Conservation (phyloP, 768 basidiomycete species). For the Dentipellis sp. region DNA sequence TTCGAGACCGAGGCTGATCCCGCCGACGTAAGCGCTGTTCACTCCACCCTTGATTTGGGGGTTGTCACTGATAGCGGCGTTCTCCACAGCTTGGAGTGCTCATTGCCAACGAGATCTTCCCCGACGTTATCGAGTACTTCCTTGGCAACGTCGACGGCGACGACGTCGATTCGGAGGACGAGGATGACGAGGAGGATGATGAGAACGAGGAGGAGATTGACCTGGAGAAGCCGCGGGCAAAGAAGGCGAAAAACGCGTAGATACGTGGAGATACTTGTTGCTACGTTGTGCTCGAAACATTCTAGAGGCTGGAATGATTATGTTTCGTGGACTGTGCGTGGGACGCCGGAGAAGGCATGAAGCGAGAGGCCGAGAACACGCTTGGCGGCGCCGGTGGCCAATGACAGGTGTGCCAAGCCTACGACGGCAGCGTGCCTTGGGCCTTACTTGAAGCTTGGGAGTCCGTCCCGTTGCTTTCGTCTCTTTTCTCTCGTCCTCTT, state of each 20-base stretch:
- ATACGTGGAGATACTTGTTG: not conserved
- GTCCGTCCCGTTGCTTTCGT: too few relatives aligned
- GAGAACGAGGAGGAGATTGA: slow-evolving; percentile 84
- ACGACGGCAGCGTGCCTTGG: too few relatives aligned
- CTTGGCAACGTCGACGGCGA: slow-evolving; percentile 53
- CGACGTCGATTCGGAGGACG: slow-evolving; percentile 56
- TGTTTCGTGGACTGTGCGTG: not conserved
- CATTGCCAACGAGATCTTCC: slow-evolving; percentile 73
- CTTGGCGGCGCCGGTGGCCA: too few relatives aligned
- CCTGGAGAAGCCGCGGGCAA: slow-evolving; percentile 71
- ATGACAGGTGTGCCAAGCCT: too few relatives aligned
- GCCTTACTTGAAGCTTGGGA: too few relatives aligned
- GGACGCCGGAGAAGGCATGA: not conserved
- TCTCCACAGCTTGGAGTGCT: slow-evolving; percentile 51
- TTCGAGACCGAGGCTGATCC: slow-evolving; percentile 62
- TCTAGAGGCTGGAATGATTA: not conserved
- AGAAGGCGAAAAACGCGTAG: slow-evolving; percentile 57
- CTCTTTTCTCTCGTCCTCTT: too few relatives aligned
- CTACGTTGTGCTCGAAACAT: not conserved
- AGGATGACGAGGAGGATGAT: slow-evolving; percentile 61
- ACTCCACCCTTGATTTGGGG: not conserved
- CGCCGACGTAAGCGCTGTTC: slow-evolving; percentile 44
- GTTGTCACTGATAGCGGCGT: slow-evolving; percentile 1
- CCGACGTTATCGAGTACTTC: slow-evolving; percentile 78
- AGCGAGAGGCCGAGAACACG: too few relatives aligned